Base-by-base conservation (phyloP, 139 green algal genomes). In the Chlamydomonas schloesseri region DNA sequence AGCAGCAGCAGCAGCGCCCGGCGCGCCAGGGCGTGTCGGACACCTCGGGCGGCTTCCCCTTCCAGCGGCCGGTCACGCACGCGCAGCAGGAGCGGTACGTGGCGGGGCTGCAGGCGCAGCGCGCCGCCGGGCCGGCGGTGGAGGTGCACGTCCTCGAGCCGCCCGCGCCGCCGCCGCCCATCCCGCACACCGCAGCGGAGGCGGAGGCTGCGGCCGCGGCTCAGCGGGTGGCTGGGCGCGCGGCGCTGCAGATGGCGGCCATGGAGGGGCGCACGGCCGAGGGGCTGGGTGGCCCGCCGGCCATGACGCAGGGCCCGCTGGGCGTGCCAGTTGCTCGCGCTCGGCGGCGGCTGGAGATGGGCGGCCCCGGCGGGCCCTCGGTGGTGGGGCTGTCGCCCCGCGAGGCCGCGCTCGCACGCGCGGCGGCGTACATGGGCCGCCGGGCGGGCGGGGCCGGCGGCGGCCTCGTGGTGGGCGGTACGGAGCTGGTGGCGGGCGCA, bases 381-480 rank as follows among this genome's bases (percentile, higher is more conserved):
- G 29, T 28, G 3, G 76, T 10, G 29, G 76, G 60, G 3, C 29
- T 83, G 18, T 83, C 76, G 3, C 60, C 76, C 26, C 76, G 76
- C 2, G 76, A 83, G 60, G 76, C 76, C 14, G 76, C 76, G 29
- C 62, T 83, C 6, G 76, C 76, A 26, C 36, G 76, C 0, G 76
- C 76, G 18, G 76, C 76, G 0, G 76, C 76, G 0, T 83, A 73
- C 62, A 83, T 83, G 76, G 36, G 58, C 8, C 58, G 76, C 26
- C 20, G 33, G 11, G 57, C 31, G 23, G 55, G 53, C 18, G 31
- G 21, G 24, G 74, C 24, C 0, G 58, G 29, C 18, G 26, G 11
- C 9, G 73, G n/a, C 20, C 29, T 42, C 8, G 73, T 28, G 3
- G 34, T 17, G 31, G 73, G 28, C 73, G 73, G 23, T 28, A 46